Conservation (phyloP, 139 green algal genomes). For the Marvania coccoides region DNA sequence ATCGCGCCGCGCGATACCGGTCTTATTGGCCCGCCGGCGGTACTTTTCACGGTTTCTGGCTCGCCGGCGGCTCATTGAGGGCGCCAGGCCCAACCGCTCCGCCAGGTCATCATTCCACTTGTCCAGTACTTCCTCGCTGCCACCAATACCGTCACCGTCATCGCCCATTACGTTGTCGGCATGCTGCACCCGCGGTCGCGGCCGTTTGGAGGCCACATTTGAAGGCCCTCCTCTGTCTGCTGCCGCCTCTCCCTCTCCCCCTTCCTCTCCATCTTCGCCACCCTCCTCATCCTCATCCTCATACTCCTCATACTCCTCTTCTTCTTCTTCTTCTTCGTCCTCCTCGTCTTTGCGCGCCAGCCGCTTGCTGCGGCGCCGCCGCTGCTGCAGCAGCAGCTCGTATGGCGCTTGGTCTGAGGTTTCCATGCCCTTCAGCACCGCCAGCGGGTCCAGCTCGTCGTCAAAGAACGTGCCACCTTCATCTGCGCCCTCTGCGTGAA, state of each 20-base stretch:
- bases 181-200: background rate
- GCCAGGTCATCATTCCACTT: conserved; percentile 40
- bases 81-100: conserved; percentile 36
- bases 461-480: conserved; percentile 20
- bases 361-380: background rate
- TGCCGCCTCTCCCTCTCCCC: background rate
- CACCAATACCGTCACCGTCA: background rate
- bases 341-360: background rate
- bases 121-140: no score
- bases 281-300: conserved; percentile 1
- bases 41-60: conserved; percentile 7
- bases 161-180: background rate
- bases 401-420: conserved; percentile 24
- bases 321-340: background rate
- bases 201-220: background rate
- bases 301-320: conserved; percentile 5
- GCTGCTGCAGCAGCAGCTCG: conserved; percentile 26
- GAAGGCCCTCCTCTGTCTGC: background rate
- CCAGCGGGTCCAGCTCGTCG: conserved; percentile 30
- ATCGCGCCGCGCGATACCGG: conserved; percentile 5
- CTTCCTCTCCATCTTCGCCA: background rate
- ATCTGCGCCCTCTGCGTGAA: background rate
- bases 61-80: conserved; percentile 1
- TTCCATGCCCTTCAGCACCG: conserved; percentile 42
- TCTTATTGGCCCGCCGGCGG: background rate